Percentiles rank a stretch among this genome's conserved stretches.
Evolutionary conservation across 176 grass and related monocot species (phyloP).

Genomic region (maize (Zea mays)): Zm-B73-REFERENCE-NAM-5.0 NC_050098.1:64276001-64276500

Average conservation of each 20-base stretch:
- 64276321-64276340: not conserved
- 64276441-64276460: not conserved
- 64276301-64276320: not conserved
- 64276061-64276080: not conserved
- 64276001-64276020: not conserved
- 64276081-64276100: not conserved
- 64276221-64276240: not conserved
- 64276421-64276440: not conserved
- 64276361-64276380: not conserved
- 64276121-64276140: not conserved
- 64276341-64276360: not conserved
- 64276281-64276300: not conserved
- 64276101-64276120: not conserved
- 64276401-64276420: not conserved
- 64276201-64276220: not conserved
- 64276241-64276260: not conserved
- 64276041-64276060: not conserved
- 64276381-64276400: not conserved
- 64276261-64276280: not conserved
- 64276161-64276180: not conserved
- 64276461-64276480: not conserved
- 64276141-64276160: not conserved
- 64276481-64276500: not conserved
- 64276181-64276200: not conserved
- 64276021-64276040: not conserved